These are phyloP conservation scores for Globisporangium perplexum DNA, from an alignment of 352 stramenopile genomes.

Conservation along the genomic window DNA sequence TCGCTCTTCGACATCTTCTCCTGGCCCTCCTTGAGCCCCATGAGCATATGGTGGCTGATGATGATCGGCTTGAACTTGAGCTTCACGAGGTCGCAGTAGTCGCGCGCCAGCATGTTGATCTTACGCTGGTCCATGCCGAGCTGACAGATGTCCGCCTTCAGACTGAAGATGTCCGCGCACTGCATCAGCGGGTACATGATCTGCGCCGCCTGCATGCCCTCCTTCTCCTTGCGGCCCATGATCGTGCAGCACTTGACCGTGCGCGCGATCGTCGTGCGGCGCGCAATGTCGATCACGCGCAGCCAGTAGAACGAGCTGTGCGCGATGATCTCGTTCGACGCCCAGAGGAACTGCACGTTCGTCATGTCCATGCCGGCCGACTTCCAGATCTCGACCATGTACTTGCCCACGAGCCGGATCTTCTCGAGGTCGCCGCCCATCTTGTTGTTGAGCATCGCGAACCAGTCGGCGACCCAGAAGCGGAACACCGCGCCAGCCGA, in stretches of 20 bases:
- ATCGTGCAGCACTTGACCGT: conserved; percentile 99
- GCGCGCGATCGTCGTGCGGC: conserved; percentile 87
- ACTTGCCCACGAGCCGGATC: conserved; percentile 93
- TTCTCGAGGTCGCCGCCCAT: conserved; percentile 98
- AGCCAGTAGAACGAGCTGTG: conserved; percentile 91
- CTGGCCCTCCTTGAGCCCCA: conserved; percentile 97
- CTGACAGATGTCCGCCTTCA: conserved; percentile 99
- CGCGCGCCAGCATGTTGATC: conserved; percentile 97
- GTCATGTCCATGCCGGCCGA: conserved; percentile 98
- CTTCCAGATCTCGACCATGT: conserved; percentile 99
- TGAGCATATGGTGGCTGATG: conserved; percentile 99
- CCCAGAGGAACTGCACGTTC: conserved; percentile 99
- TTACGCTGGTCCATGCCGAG: conserved; percentile 99
- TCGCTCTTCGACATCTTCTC: conserved; percentile 99
- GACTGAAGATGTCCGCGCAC: conserved; percentile 99
- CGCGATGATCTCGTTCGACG: conserved; percentile 93
- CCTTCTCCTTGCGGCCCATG: conserved; percentile 94
- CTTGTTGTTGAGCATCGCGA: conserved; percentile 99
- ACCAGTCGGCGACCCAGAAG: conserved; percentile 99
- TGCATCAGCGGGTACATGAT: conserved; percentile 98
- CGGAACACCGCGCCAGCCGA: conserved; percentile 94
- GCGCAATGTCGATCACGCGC: conserved; percentile 92
- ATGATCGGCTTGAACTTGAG: conserved; percentile 95
- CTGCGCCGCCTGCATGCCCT: conserved; percentile 91
- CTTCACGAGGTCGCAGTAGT: conserved; percentile 97